phyloP scores from a whole-genome alignment of 495 filamentous ascomycete species.

The Pseudomonodictys pantanalensis region DNA sequence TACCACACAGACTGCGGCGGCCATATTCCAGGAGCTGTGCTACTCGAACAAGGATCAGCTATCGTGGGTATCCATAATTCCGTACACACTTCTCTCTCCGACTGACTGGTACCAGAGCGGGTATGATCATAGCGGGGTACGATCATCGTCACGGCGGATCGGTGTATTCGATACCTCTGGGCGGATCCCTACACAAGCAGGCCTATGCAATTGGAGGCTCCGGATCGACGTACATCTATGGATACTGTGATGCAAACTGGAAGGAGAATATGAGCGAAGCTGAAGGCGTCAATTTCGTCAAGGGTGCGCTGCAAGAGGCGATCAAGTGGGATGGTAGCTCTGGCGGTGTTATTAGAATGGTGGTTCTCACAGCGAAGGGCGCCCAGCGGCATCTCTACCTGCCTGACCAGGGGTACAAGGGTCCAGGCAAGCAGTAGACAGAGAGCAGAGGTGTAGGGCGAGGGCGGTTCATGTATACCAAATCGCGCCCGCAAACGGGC shows the following conservation, averaged over 20 bases:
- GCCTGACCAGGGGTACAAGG: slow-evolving; percentile 79
- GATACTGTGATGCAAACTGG: slow-evolving; percentile 97
- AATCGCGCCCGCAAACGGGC: no score
- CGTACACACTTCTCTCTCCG: neutral
- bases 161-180: slow-evolving; percentile 94
- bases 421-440: slow-evolving; percentile 51
- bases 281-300: slow-evolving; percentile 91
- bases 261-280: slow-evolving; percentile 89
- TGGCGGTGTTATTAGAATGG: slow-evolving; percentile 95
- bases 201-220: slow-evolving; percentile 93
- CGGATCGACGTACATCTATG: slow-evolving; percentile 98
- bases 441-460: neutral
- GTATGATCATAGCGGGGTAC: slow-evolving; percentile 96
- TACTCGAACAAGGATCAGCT: slow-evolving; percentile 94
- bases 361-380: slow-evolving; percentile 86
- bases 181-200: slow-evolving; percentile 96
- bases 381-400: slow-evolving; percentile 86
- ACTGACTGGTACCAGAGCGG: slow-evolving; percentile 59
- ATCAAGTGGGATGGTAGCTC: slow-evolving; percentile 99
- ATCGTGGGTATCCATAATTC: slow-evolving; percentile 52
- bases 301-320: slow-evolving; percentile 81
- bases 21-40: slow-evolving; percentile 95
- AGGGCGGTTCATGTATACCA: no score
- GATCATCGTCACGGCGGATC: slow-evolving; percentile 91
- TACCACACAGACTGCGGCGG: slow-evolving; percentile 88